Base-by-base conservation (phyloP, 2,329 filamentous ascomycete species). In the Fusarium duplospermum region DNA sequence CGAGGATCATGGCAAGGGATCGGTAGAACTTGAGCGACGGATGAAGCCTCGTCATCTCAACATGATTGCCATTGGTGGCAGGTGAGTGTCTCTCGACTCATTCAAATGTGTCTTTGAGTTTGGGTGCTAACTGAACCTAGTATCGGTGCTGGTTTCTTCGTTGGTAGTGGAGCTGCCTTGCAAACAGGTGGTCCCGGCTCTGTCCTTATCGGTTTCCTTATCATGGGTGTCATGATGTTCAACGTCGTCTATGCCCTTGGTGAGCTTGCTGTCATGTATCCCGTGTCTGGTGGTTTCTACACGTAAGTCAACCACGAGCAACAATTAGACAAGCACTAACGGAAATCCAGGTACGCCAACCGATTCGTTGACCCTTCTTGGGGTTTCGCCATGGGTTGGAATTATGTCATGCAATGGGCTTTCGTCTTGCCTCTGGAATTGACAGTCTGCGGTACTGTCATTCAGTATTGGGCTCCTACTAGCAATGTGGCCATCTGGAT, bases 141-240 rank as follows among this genome's bases (percentile, higher is more conserved):
- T 71, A 91, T 91, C 54, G 89, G 89, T 78, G 89, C 89, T 69
- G 89, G 89, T 81, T 89, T 91, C 84, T 91, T 90, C 81, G 89
- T 91, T 71, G 88, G 89, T 76, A 88, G 88, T 69, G 79, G 83
- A 71, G 87, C 87, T 64, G 82, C 90, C 14, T 71, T 77, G 9
- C 65, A 71, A 18, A 72, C 74, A 57, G 77, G 58, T 60, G 67
- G 71, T 36, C 86, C 86, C 29, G 85, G 79, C 2, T 84, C 83
- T 56, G 76, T 87, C 10, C 76, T 87, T 16, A 80, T 87, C 57
- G 85, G 86, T 64, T 90, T 90, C 75, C 67, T 87, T 18, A 88
- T 90, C 66, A 87, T 90, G 66, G 89, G 89, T 78, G 69, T 88
- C 74, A 90, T 90, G 88, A 88, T 91, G 81, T 88, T 90, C 77